These are phyloP conservation scores for Gossypium raimondii DNA, from an alignment of 345 rosid species.

Conservation along the genomic window DNA sequence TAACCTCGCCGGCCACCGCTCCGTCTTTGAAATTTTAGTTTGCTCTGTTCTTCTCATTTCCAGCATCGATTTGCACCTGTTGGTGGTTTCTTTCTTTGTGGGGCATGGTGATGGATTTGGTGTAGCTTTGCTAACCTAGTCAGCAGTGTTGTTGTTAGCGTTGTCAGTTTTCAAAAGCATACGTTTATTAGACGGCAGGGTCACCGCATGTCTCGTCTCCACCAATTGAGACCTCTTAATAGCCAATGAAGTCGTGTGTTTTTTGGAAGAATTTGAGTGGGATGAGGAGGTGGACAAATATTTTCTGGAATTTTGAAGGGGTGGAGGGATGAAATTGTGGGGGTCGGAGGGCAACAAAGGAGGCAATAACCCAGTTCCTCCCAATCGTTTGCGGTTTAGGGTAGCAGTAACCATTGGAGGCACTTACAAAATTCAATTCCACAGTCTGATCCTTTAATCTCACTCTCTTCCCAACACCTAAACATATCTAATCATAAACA, in stretches of 20 bases:
- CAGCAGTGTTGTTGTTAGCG: background rate
- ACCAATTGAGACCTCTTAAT: slow-evolving; percentile 56
- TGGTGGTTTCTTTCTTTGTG: slow-evolving; percentile 64
- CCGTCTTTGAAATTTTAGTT: slow-evolving; percentile 54
- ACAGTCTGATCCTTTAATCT: slow-evolving; percentile 12
- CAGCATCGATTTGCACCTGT: slow-evolving; percentile 45
- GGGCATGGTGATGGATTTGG: slow-evolving; percentile 41
- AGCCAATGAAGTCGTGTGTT: slow-evolving; percentile 27
- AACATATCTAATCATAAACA: background rate
- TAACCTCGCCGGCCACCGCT: slow-evolving; percentile 75
- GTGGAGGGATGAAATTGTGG: slow-evolving; percentile 53
- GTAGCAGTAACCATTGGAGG: slow-evolving; percentile 58
- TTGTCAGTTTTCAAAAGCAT: slow-evolving; percentile 33
- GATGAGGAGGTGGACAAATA: slow-evolving; percentile 45
- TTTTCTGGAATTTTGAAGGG: slow-evolving; percentile 27
- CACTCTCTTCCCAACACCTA: slow-evolving; percentile 10
- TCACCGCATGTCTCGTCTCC: slow-evolving; percentile 57
- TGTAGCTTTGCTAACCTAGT: slow-evolving; percentile 55
- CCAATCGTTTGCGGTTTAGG: slow-evolving; percentile 36
- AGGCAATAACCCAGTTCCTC: slow-evolving; percentile 23
- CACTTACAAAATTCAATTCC: slow-evolving; percentile 23
- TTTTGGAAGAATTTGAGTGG: slow-evolving; percentile 25
- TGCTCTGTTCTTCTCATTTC: slow-evolving; percentile 39
- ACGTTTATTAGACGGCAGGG: slow-evolving; percentile 37
- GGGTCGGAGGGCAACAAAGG: slow-evolving; percentile 66